Conservation (phyloP, 805 yeast genomes). For the Ogataea pignaliae region DNA sequence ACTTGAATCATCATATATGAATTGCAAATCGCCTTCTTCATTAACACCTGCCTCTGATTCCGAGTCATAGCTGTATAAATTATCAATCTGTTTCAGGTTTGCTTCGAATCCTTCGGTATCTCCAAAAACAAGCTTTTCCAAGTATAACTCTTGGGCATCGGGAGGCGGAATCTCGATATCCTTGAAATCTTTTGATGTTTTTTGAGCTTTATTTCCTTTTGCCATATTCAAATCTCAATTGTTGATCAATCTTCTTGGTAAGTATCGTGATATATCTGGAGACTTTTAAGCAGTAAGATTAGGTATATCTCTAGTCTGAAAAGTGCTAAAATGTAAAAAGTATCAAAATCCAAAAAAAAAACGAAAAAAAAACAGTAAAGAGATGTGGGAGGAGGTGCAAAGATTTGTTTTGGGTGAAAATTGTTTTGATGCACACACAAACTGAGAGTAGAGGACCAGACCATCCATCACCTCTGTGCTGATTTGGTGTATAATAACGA, state of each 20-base stretch:
- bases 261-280: too few species aligned
- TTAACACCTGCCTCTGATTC: constrained; percentile 31
- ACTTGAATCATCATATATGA: constrained; percentile 23
- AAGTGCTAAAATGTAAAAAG: not conserved
- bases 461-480: too few species aligned
- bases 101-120: constrained; percentile 70
- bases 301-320: not conserved
- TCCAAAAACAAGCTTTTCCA: constrained; percentile 87
- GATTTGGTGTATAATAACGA: too few species aligned
- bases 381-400: constrained; percentile 1
- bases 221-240: constrained; percentile 4
- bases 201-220: constrained; percentile 4
- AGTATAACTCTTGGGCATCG: constrained; percentile 73
- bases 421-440: not conserved
- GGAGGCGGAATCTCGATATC: constrained; percentile 52
- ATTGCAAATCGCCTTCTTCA: constrained; percentile 17
- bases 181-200: constrained; percentile 3
- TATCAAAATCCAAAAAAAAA: constrained; percentile 4
- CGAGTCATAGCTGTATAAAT: constrained; percentile 44
- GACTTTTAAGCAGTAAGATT: too few species aligned
- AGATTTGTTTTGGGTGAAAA: not conserved
- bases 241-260: not conserved
- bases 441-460: not conserved
- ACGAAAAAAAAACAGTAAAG: not conserved
- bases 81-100: constrained; percentile 58